Evolutionary conservation across 371 early-diverging fungal genomes (phyloP), one percentile per base, ranked within the genome.

Genomic region (Apophysomyces elegans): DNA sequence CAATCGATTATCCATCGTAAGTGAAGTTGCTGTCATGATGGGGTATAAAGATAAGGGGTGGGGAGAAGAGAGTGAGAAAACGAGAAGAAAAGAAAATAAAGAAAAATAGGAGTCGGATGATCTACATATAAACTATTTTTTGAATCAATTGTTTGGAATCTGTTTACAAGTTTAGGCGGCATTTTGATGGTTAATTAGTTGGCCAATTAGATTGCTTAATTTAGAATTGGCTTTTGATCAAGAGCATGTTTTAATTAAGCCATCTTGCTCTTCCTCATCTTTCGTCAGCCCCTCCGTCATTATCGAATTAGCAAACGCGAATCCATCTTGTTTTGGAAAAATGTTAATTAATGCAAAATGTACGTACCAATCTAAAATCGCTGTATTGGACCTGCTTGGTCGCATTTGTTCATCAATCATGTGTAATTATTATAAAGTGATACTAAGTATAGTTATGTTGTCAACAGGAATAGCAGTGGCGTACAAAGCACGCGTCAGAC

Each of bases 41-140:
- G 32, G 32, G 32, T 26, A 66, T 45, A 37, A 57, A 18, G 59
- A 18, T 45, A 41, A 60, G n/a, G 54, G 54, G 43, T 45, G 56
- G 41, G 59, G 47, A 60, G 16, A 66, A 59, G 37, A 58, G 37
- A 61, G 43, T 38, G 44, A 62, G 57, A 43, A 58, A 47, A 18
- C 43, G 37, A 50, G 56, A 50, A 54, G 56, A 32, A 37, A 58
- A 58, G 64, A 61, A 54, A 66, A 56, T n/a, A 18, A 18, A 63
- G 47, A 44, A 44, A 64, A 63, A 60, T 60, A 58, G 54, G 54
- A 50, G 54, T 21, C 9, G 54, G 54, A 18, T 26, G 21, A 21
- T 21, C 41, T 41, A 41, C 21, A 50, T n/a, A 50, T 45, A 50
- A 21, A 50, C 54, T 50, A 50, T 50, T 50, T 50, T 41, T 41